Conservation (phyloP, 1,284 basidiomycete genomes). For the Omphalotus olearius region DNA sequence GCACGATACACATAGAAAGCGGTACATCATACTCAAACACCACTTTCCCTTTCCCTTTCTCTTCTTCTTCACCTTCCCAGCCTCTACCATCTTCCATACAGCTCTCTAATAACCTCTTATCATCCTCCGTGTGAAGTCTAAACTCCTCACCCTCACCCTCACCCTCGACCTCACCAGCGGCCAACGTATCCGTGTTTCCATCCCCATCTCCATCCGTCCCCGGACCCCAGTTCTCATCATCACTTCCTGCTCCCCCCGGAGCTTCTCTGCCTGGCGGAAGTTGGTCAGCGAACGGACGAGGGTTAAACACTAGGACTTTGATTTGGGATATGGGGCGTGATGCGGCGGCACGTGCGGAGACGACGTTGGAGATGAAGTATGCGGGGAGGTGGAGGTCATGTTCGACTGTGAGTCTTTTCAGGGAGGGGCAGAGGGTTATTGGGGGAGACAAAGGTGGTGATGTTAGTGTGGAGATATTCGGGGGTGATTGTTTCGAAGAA, state of each 20-base stretch:
- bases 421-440: background rate
- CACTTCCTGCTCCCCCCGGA: background rate
- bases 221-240: background rate
- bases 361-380: constrained; percentile 8
- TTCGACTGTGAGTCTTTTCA: constrained; percentile 7
- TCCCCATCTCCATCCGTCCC: background rate
- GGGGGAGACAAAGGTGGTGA: background rate
- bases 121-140: constrained; percentile 6
- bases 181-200: background rate
- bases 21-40: constrained; percentile 9
- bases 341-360: background rate
- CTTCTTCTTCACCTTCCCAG: background rate
- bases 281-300: background rate
- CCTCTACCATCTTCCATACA: background rate
- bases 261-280: background rate
- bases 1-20: constrained; percentile 8
- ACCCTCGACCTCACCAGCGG: background rate
- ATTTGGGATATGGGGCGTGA: background rate
- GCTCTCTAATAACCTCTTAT: constrained; percentile 1
- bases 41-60: background rate
- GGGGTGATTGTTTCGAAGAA: background rate
- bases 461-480: background rate
- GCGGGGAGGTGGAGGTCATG: constrained; percentile 12
- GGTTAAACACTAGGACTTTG: constrained; percentile 9
- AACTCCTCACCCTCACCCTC: constrained; percentile 4